phyloP scores from a whole-genome alignment of 176 grass and related monocot species.

The Hordeum marinum region DNA sequence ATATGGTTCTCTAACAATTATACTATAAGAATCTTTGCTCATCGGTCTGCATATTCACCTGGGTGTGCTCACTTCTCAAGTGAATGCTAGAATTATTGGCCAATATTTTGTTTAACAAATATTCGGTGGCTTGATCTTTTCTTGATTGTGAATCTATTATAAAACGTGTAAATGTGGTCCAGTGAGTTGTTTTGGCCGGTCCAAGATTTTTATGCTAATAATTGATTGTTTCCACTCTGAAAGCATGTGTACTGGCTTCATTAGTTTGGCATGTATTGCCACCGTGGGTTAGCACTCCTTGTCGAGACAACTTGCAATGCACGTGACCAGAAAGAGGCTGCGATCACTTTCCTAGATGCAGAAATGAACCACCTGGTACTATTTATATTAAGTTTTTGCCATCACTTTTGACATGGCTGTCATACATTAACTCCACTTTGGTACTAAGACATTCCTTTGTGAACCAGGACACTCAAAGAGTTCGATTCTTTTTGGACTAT shows the following conservation, averaged over 20 bases:
- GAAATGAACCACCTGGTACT: constrained; percentile 24
- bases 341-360: constrained; percentile 23
- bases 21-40: neutral
- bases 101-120: neutral
- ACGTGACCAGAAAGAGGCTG: constrained; percentile 11
- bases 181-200: neutral
- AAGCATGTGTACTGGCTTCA: constrained; percentile 13
- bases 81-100: neutral
- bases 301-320: neutral
- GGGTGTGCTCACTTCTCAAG: neutral
- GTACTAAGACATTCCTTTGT: constrained; percentile 28
- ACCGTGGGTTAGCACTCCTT: constrained; percentile 6
- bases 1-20: neutral
- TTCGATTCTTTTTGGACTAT: constrained; percentile 26
- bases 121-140: neutral
- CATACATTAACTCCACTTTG: constrained; percentile 19
- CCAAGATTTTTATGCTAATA: neutral
- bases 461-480: constrained; percentile 21
- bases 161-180: neutral
- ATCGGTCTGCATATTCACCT: neutral
- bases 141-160: neutral
- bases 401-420: constrained; percentile 15
- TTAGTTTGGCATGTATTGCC: constrained; percentile 10
- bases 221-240: constrained; percentile 7
- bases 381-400: constrained; percentile 19